Evolutionary conservation across 2,329 filamentous ascomycete genomes (phyloP).

Genomic region (Thelonectria blattea): DNA sequence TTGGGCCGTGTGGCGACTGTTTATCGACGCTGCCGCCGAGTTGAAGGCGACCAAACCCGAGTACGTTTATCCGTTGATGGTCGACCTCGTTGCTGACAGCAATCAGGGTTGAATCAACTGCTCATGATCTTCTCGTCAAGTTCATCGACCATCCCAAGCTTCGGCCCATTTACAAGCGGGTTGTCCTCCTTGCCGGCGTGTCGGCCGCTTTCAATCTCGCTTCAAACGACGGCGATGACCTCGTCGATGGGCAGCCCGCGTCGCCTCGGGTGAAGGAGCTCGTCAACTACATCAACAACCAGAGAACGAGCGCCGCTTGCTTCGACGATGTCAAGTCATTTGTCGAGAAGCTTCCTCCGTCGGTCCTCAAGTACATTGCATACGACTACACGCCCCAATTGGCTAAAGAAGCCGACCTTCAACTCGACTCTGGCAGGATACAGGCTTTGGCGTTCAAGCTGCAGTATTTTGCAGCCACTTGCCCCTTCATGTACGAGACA

Average conservation of each 20-base stretch:
- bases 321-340: conserved; percentile 57
- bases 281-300: conserved; percentile 44
- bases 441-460: conserved; percentile 49
- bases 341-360: conserved; percentile 48
- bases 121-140: conserved; percentile 41
- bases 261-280: conserved; percentile 45
- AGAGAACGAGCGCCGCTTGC: conserved; percentile 46
- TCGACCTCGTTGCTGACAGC: conserved; percentile 14
- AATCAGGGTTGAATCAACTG: conserved; percentile 35
- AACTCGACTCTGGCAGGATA: conserved; percentile 36
- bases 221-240: conserved; percentile 39
- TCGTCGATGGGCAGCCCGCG: conserved; percentile 33
- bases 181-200: conserved; percentile 48
- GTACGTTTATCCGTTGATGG: conserved; percentile 37
- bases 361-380: conserved; percentile 49
- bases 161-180: conserved; percentile 49
- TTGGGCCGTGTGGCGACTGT: conserved; percentile 48
- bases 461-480: conserved; percentile 53
- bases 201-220: conserved; percentile 46
- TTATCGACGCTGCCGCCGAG: conserved; percentile 47
- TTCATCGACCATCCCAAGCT: conserved; percentile 39
- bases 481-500: conserved; percentile 35
- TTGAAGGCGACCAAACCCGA: conserved; percentile 40
- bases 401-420: conserved; percentile 36
- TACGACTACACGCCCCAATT: conserved; percentile 44